Percentiles rank a stretch among this genome's conserved stretches.
Evolutionary conservation across 495 filamentous ascomycete species (phyloP).

Genomic region (Hypoxylon intermedium): DNA sequence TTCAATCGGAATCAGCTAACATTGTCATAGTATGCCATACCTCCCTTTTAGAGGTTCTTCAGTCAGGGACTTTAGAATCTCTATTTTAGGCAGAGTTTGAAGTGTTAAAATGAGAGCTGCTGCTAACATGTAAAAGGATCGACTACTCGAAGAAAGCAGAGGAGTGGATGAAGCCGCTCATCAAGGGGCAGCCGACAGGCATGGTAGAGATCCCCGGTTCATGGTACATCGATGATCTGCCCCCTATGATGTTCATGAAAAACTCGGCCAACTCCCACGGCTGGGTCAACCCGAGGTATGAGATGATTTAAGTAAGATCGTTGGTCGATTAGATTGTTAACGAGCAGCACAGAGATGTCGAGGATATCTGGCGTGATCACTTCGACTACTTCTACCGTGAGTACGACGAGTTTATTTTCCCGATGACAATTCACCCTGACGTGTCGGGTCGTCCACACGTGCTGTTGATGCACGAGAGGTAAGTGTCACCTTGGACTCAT

Average conservation of each 20-base stretch:
- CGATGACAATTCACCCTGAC: constrained; percentile 67
- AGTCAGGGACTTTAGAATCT: neutral
- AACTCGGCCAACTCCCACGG: constrained; percentile 61
- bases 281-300: constrained; percentile 59
- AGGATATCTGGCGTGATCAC: constrained; percentile 65
- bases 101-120: neutral
- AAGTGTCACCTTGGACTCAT: neutral
- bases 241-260: constrained; percentile 67
- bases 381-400: constrained; percentile 69
- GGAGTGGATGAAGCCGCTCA: constrained; percentile 64
- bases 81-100: neutral
- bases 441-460: constrained; percentile 65
- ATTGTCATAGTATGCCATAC: constrained; percentile 4
- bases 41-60: neutral
- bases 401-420: constrained; percentile 68
- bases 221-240: constrained; percentile 65
- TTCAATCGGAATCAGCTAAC: too few relatives aligned
- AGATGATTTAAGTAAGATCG: neutral
- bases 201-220: constrained; percentile 64
- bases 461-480: constrained; percentile 62
- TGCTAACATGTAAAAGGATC: constrained; percentile 41
- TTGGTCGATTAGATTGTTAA: constrained; percentile 1
- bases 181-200: constrained; percentile 51
- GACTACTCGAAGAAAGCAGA: constrained; percentile 59
- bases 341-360: constrained; percentile 47